phyloP scores from a whole-genome alignment of 495 filamentous ascomycete genomes.

The Cudoniella acicularis region DNA sequence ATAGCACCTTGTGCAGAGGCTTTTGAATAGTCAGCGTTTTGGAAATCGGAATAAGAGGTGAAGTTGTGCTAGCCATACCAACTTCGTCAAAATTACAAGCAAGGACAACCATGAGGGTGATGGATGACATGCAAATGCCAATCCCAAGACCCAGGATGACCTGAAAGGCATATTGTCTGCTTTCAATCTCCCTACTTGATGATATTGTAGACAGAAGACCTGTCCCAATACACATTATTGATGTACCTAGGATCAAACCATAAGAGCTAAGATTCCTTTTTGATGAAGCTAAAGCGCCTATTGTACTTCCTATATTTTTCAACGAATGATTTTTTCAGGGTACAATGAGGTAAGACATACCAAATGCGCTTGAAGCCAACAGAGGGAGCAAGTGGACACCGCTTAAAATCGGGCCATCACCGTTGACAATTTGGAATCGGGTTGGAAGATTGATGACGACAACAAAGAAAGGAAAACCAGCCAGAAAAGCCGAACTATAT shows the following conservation, averaged over 20 bases:
- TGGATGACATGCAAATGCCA: constrained; percentile 14
- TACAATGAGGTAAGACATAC: no score
- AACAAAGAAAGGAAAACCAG: constrained; percentile 51
- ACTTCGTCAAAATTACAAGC: neutral
- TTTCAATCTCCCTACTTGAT: neutral
- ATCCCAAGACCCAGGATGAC: constrained; percentile 26
- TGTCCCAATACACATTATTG: constrained; percentile 47
- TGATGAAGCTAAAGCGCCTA: constrained; percentile 40
- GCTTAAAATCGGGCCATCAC: constrained; percentile 39
- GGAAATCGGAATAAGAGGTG: neutral
- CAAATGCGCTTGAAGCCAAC: constrained; percentile 45
- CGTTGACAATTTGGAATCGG: constrained; percentile 53
- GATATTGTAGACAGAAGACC: constrained; percentile 41
- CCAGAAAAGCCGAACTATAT: constrained; percentile 43
- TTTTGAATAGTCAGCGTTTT: neutral
- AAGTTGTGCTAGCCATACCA: neutral
- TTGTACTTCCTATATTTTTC: no score
- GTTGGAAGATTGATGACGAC: constrained; percentile 55
- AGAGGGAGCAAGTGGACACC: constrained; percentile 57
- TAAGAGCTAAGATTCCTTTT: constrained; percentile 45
- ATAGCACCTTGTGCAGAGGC: constrained; percentile 44
- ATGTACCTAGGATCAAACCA: constrained; percentile 43
- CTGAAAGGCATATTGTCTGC: constrained; percentile 22
- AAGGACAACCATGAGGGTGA: neutral
- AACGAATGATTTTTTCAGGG: no score